Conservation (phyloP, 2,329 filamentous ascomycete genomes). For the Sporothrix inflata region DNA sequence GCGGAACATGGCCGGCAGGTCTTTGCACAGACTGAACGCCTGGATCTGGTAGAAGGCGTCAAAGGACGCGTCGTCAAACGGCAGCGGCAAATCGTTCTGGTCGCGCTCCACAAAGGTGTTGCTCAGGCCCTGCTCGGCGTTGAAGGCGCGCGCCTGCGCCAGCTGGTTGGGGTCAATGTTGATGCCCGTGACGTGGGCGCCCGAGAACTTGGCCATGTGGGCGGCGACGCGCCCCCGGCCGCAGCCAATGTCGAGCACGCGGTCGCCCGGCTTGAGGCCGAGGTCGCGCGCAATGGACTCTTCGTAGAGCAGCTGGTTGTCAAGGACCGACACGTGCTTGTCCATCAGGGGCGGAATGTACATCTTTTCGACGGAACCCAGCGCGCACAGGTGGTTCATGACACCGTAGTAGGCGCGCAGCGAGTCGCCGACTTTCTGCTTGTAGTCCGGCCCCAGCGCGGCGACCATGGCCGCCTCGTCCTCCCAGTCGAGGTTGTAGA, state of each 20-base stretch:
- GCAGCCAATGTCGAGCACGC: constrained; percentile 56
- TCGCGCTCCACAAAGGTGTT: constrained; percentile 56
- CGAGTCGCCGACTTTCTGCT: constrained; percentile 54
- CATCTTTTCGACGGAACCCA: constrained; percentile 62
- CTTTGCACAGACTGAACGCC: constrained; percentile 58
- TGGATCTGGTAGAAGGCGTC: constrained; percentile 62
- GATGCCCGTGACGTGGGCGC: constrained; percentile 53
- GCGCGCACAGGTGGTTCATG: constrained; percentile 57
- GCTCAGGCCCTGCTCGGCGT: constrained; percentile 47
- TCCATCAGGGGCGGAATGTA: constrained; percentile 60
- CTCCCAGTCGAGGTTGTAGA: constrained; percentile 60
- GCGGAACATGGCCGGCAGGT: constrained; percentile 50
- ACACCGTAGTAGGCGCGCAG: constrained; percentile 58
- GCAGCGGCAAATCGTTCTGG: constrained; percentile 56
- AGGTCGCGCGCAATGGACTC: constrained; percentile 54
- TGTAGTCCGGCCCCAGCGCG: constrained; percentile 53
- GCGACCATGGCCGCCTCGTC: constrained; percentile 53
- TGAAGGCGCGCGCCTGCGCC: constrained; percentile 51
- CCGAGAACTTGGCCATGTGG: constrained; percentile 54
- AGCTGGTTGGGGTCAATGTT: constrained; percentile 60
- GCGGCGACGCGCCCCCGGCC: constrained; percentile 57
- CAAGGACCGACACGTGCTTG: constrained; percentile 51
- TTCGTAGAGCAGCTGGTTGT: constrained; percentile 58
- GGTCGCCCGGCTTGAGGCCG: constrained; percentile 49
- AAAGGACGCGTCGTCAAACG: constrained; percentile 53